Evolutionary conservation across 2,329 filamentous ascomycete genomes (phyloP).

Genomic region (Beauveria scarabaeidicola): DNA sequence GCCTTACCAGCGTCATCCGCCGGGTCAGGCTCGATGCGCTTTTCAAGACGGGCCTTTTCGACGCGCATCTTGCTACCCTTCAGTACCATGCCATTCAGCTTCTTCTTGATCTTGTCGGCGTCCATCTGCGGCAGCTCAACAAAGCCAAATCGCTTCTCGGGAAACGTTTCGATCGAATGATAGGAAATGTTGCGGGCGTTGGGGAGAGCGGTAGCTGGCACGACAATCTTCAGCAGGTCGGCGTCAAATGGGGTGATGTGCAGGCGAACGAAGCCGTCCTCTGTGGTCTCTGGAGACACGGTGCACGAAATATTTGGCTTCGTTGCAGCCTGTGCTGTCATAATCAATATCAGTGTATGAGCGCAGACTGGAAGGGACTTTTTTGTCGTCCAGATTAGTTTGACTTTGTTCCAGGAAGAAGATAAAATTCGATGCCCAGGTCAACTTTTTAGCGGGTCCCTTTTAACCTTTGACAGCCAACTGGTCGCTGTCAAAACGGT

Average conservation of each 20-base stretch:
- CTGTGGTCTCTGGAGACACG: slow-evolving; percentile 12
- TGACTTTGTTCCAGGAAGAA: not conserved
- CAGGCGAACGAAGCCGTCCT: slow-evolving; percentile 37
- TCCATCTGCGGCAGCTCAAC: slow-evolving; percentile 73
- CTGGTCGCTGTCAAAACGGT: not conserved
- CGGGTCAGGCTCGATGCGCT: slow-evolving; percentile 24
- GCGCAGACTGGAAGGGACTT: not conserved
- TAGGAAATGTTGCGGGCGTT: slow-evolving; percentile 77
- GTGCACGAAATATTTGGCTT: not conserved
- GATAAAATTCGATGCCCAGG: slow-evolving; percentile 4
- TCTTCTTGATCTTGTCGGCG: slow-evolving; percentile 85
- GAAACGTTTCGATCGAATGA: slow-evolving; percentile 77
- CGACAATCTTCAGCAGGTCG: slow-evolving; percentile 60
- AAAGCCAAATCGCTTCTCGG: slow-evolving; percentile 85
- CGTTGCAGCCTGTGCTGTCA: slow-evolving; percentile 5
- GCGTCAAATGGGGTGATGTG: slow-evolving; percentile 83
- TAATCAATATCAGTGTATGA: not conserved
- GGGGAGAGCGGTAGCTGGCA: slow-evolving; percentile 59
- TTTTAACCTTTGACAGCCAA: not conserved
- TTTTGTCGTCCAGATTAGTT: not conserved
- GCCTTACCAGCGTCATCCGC: slow-evolving; percentile 18
- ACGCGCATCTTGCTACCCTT: slow-evolving; percentile 80
- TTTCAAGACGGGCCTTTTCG: slow-evolving; percentile 61
- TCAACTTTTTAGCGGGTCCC: slow-evolving; percentile 13
- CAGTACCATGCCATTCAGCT: slow-evolving; percentile 77